Base-by-base conservation (phyloP, 306 rosid genomes). In the Cicer yamashitae region DNA sequence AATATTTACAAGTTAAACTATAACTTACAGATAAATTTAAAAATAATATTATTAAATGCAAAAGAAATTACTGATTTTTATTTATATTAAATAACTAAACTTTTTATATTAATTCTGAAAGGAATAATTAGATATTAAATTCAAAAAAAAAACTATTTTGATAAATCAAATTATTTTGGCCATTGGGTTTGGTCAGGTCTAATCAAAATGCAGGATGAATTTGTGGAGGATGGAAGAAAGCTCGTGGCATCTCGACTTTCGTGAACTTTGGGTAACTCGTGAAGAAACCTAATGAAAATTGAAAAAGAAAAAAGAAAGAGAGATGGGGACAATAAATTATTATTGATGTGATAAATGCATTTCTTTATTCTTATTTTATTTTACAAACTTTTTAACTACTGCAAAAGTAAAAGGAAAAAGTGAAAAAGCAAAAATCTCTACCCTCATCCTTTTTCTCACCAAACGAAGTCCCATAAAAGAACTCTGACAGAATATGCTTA, bases 171-270 rank as follows among this genome's bases (percentile, higher is more conserved):
- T 25, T 25, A 25, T 25, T 2, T 25, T 25, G 30, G 30, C 30
- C 30, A 25, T 25, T 25, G 46, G 48, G 64, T 47, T 14, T 11
- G 45, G 63, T 46, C 18, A 40, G 53, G 63, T 46, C 61, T 39
- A 53, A 71, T 71, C 6, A 66, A 68, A 72, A 64, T 2, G 51
- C 58, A 54, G 48, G 12, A 65, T 22, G 72, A n/a, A 53, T 34
- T 10, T 53, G 54, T 70, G 67, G 61, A 73, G 60, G 71, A 69
- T 15, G 54, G 67, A 48, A 58, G 79, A 41, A 50, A 72, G 14
- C 77, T 67, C 77, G 82, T 77, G 86, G 77, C 67, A 77, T 77
- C 82, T 82, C 44, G 77, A 51, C 17, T 65, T 67, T 65, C 80
- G 82, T 77, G 82, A 77, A 59, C n/a, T 25, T 41, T 48, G 72